Base-by-base conservation (phyloP, 306 rosid genomes). In the Sicyos edulis region DNA sequence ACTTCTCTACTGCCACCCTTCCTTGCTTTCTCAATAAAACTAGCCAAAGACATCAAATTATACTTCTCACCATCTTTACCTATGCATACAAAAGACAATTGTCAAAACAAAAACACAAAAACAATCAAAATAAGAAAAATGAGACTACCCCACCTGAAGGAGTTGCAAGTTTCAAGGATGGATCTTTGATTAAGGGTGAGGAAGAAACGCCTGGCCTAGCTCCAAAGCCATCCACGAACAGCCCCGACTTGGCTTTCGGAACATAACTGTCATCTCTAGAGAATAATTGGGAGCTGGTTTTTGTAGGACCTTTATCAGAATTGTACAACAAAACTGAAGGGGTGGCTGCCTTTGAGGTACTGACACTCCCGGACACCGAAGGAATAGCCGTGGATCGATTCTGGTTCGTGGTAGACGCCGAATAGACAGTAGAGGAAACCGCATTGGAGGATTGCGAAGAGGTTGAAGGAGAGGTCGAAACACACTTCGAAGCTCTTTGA, bases 11-110 rank as follows among this genome's bases (percentile, higher is more conserved):
- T 83, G 5, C 91, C 92, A 4, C 91, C 93, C 73, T 87, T 91
- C 83, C 89, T 91, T 0, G 88, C 91, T 44, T 85, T 89, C 75
- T 91, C 97, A 78, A 91, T 89, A 62, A 91, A 53, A 81, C 92
- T 83, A 72, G 90, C 93, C 50, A 91, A 84, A 78, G 88, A 86
- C 56, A 91, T 89, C 75, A 91, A 77, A 78, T 87, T 86, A 83
- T 89, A 81, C 74, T 91, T 91, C 16, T 88, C 96, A 78, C 91
- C 85, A 60, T 87, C 90, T 85, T 79, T 84, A 82, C 93, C 96
- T 89, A 67, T 4, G 26, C 78, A 66, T 12, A 19, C 76, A 85
- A 80, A 81, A 76, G 68, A 78, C 63, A 20, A 20, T 49, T 54
- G 52, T 17, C 22, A 45, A 22, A 57, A 42, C 2, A 42, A 49